These are phyloP conservation scores for Aspergillus ibericus DNA, from an alignment of 2,329 filamentous ascomycete species.

Conservation along the genomic window DNA sequence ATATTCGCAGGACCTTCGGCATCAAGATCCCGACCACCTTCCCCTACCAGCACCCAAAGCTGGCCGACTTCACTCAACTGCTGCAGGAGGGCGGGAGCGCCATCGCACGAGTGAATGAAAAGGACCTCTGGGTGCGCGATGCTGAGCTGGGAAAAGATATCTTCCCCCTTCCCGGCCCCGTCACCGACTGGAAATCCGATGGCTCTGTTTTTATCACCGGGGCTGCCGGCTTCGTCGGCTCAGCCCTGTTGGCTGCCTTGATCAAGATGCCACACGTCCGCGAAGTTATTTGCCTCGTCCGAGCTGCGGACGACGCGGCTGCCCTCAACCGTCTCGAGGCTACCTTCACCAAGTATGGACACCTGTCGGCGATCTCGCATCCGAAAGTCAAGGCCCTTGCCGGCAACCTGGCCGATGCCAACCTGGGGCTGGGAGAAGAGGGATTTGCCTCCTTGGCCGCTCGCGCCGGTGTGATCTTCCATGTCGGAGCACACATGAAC, in stretches of 20 bases:
- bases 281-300: neutral
- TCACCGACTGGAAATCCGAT: too few species aligned
- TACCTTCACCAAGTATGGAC: neutral
- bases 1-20: too few species aligned
- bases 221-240: too few species aligned
- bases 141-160: too few species aligned
- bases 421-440: neutral
- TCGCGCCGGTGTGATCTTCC: neutral
- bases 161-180: too few species aligned
- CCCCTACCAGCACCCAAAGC: too few species aligned
- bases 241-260: neutral
- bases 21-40: too few species aligned
- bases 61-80: too few species aligned
- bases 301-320: neutral
- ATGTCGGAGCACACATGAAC: neutral
- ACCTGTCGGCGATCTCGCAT: neutral
- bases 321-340: neutral
- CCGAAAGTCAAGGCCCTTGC: neutral
- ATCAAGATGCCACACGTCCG: neutral
- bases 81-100: too few species aligned
- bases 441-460: neutral
- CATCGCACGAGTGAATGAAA: too few species aligned
- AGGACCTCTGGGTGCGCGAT: too few species aligned
- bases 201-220: too few species aligned
- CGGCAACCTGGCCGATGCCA: neutral